These are phyloP conservation scores for Chrysanthemum lavandulifolium DNA, from an alignment of 129 eudicot genomes.

Conservation along the genomic window DNA sequence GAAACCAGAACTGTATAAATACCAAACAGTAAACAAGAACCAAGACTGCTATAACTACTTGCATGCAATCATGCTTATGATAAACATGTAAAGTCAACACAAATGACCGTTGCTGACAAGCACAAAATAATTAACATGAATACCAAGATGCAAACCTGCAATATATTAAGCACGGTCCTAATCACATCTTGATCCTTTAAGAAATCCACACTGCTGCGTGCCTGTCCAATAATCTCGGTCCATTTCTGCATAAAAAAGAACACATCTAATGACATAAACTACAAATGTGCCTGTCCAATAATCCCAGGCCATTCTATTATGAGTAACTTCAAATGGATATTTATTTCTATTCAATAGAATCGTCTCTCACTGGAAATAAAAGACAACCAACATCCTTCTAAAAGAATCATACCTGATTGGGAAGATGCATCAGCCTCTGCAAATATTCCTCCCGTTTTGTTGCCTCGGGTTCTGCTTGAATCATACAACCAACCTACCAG, in stretches of 20 bases:
- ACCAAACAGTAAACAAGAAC: constrained; percentile 9
- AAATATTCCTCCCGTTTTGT: constrained; percentile 82
- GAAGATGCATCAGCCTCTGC: constrained; percentile 90
- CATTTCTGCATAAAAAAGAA: constrained; percentile 66
- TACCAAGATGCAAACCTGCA: constrained; percentile 59
- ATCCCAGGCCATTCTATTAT: no score
- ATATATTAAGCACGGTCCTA: constrained; percentile 85
- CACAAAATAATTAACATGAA: constrained; percentile 1
- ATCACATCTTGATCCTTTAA: constrained; percentile 80
- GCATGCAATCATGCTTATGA: neutral
- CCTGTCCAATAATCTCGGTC: constrained; percentile 92
- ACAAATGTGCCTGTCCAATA: no score
- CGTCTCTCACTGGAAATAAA: no score
- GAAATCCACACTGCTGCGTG: constrained; percentile 82
- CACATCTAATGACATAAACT: constrained; percentile 25
- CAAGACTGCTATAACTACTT: neutral
- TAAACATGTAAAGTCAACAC: neutral
- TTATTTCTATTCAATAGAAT: no score
- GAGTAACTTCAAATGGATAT: no score
- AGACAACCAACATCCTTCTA: neutral
- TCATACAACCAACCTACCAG: constrained; percentile 84
- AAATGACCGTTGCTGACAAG: neutral
- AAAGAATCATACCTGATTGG: constrained; percentile 64
- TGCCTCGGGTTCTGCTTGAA: constrained; percentile 90
- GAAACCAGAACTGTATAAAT: constrained; percentile 11